phyloP scores from a whole-genome alignment of 441 rosid species.

The Flueggea neowawraea region DNA sequence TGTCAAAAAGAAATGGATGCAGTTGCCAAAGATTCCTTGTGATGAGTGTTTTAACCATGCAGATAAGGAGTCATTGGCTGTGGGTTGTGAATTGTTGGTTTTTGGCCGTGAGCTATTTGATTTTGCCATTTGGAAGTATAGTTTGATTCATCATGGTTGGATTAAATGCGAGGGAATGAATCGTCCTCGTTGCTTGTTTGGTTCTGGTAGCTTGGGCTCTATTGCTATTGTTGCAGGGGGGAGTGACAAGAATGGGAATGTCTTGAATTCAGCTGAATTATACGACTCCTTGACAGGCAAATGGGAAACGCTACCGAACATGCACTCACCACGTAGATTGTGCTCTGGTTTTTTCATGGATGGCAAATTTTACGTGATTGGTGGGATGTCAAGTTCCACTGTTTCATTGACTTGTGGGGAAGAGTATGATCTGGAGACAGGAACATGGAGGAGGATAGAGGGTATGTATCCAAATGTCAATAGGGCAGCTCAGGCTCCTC shows the following conservation, averaged over 20 bases:
- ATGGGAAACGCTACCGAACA: constrained; percentile 71
- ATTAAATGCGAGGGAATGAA: constrained; percentile 72
- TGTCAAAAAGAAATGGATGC: constrained; percentile 58
- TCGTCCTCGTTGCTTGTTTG: constrained; percentile 71
- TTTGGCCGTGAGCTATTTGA: constrained; percentile 66
- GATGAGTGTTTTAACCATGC: constrained; percentile 80
- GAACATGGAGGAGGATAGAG: constrained; percentile 64
- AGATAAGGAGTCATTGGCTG: constrained; percentile 79
- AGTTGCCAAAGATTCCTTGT: constrained; percentile 70
- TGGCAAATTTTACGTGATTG: constrained; percentile 73
- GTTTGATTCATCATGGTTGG: constrained; percentile 51
- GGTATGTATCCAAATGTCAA: constrained; percentile 82
- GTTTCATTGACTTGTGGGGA: constrained; percentile 71
- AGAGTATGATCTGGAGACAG: constrained; percentile 61
- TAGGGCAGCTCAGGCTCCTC: constrained; percentile 62
- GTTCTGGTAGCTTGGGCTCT: constrained; percentile 68
- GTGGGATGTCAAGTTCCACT: constrained; percentile 71
- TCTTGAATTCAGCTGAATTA: constrained; percentile 65
- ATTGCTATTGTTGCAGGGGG: constrained; percentile 79
- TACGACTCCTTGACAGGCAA: constrained; percentile 63
- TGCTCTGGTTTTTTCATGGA: constrained; percentile 93
- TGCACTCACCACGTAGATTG: constrained; percentile 68
- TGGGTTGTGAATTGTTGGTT: constrained; percentile 65
- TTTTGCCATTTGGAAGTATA: constrained; percentile 78
- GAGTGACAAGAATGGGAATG: constrained; percentile 52